Conservation (phyloP, 495 filamentous ascomycete species). For the Annulohypoxylon nitens region DNA sequence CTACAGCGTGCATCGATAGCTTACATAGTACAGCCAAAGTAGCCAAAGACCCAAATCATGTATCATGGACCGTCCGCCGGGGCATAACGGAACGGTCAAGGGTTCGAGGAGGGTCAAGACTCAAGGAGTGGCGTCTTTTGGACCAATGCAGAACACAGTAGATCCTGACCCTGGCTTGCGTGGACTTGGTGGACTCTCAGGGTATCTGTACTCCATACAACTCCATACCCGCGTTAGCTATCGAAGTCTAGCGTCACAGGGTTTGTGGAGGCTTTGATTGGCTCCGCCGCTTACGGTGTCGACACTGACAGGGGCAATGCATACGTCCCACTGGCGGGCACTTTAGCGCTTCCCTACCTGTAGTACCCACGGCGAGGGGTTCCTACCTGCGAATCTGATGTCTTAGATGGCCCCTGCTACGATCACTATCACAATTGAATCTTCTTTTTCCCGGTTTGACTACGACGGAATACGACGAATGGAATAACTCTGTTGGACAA, state of each 20-base stretch:
- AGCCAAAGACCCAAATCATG: constrained; percentile 17
- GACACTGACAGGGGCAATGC: constrained; percentile 45
- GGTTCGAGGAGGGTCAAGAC: constrained; percentile 15
- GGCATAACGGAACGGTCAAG: constrained; percentile 35
- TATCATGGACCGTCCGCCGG: constrained; percentile 42
- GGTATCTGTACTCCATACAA: constrained; percentile 20
- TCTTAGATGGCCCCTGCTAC: constrained; percentile 33
- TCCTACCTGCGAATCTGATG: constrained; percentile 40
- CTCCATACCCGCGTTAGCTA: constrained; percentile 40
- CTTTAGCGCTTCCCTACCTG: constrained; percentile 40
- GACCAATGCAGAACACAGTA: constrained; percentile 33
- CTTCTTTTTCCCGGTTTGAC: constrained; percentile 6
- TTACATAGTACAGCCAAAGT: constrained; percentile 24
- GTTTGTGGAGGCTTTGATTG: constrained; percentile 40
- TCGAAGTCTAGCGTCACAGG: constrained; percentile 42
- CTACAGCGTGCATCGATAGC: constrained; percentile 39
- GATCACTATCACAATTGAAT: constrained; percentile 41
- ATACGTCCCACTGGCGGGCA: constrained; percentile 43
- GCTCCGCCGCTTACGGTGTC: constrained; percentile 32
- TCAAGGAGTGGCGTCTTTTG: constrained; percentile 35
- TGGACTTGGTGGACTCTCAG: constrained; percentile 12
- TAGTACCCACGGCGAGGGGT: constrained; percentile 25
- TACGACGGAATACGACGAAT: constrained; percentile 36
- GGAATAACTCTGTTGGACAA: constrained; percentile 12
- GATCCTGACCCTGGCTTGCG: constrained; percentile 38